Evolutionary conservation across 345 rosid species (phyloP).

Genomic region (Brassica carinata): DNA sequence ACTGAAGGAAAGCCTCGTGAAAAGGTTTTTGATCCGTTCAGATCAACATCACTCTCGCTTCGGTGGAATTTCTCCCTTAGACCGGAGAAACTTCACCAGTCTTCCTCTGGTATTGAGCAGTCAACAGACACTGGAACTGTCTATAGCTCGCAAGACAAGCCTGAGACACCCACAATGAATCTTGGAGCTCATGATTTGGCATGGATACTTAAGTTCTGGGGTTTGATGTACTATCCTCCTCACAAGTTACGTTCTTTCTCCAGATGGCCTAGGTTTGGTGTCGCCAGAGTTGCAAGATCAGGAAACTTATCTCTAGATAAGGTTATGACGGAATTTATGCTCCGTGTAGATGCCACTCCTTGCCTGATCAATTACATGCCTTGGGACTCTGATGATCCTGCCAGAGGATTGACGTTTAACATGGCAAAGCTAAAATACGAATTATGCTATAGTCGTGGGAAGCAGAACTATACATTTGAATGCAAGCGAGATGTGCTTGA

Average conservation of each 20-base stretch:
- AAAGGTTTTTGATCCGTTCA: constrained; percentile 83
- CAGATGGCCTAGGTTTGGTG: constrained; percentile 94
- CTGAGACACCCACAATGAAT: constrained; percentile 70
- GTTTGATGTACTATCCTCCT: constrained; percentile 85
- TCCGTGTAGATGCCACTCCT: constrained; percentile 86
- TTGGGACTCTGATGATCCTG: constrained; percentile 89
- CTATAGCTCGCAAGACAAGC: constrained; percentile 33
- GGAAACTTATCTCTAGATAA: constrained; percentile 92
- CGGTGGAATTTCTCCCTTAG: constrained; percentile 87
- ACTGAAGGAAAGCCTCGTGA: constrained; percentile 80
- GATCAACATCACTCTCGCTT: constrained; percentile 92
- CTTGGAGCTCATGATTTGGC: constrained; percentile 97
- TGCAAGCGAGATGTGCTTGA: constrained; percentile 91
- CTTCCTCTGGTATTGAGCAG: constrained; percentile 46
- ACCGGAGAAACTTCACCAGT: constrained; percentile 55
- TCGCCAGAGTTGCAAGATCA: constrained; percentile 78
- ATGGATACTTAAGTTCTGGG: constrained; percentile 86
- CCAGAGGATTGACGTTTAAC: constrained; percentile 79
- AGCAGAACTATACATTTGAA: constrained; percentile 87
- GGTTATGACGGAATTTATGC: constrained; percentile 96
- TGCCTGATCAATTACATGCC: constrained; percentile 69
- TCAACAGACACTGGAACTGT: constrained; percentile 27
- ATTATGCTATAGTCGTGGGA: constrained; percentile 79
- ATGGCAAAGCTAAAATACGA: constrained; percentile 87
- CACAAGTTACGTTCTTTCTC: constrained; percentile 90